Base-by-base conservation (phyloP, 2,329 filamentous ascomycete species). In the Sclerotinia glacialis region DNA sequence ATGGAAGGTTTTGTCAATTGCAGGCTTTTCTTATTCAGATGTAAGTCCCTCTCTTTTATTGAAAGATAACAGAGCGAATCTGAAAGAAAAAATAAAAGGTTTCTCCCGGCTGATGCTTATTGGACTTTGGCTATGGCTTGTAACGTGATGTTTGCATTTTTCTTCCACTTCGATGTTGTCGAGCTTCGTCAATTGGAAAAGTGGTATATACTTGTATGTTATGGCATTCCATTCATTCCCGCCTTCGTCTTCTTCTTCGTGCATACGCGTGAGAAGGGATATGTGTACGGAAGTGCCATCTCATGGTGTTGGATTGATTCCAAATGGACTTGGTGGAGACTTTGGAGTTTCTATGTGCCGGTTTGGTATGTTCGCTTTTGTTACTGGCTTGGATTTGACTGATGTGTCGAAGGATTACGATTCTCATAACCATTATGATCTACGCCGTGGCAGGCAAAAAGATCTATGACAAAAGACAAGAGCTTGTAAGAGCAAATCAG, bases 101-200 rank as follows among this genome's bases (percentile, higher is more conserved):
- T 93, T 75, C 86, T 92, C 83, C 87, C 88, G 1, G 89, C 89
- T 6, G 89, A 92, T 79, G 86, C 89, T 1, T 81, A 89, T 55
- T 93, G 89, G 90, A 90, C 89, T 0, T 81, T 93, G 67, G 87
- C 89, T 64, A 95, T 96, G 91, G 90, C 91, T 1, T 83, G 88
- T 71, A 96, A 95, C 75, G 91, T 95, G 62, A 92, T 92, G 76
- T 78, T 94, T 18, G 93, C 91, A 0, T 92, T 95, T 74, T 93
- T 92, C 77, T 83, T 82, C 73, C 90, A 89, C 69, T 93, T 88
- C 71, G 86, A 89, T 67, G 85, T 87, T 1, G 78, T 82, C 5
- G 83, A 84, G 63, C 79, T 95, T 18, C 86, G 86, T 14, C 81
- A 78, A 54, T 83, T 94, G 74, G 92, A 95, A 74, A 84, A 88